A percentile compares a stretch with the other conserved stretches of the same genome.
phyloP scores from a whole-genome alignment of 2,329 filamentous ascomycete genomes.

The Pseudonectria foliicola region DNA sequence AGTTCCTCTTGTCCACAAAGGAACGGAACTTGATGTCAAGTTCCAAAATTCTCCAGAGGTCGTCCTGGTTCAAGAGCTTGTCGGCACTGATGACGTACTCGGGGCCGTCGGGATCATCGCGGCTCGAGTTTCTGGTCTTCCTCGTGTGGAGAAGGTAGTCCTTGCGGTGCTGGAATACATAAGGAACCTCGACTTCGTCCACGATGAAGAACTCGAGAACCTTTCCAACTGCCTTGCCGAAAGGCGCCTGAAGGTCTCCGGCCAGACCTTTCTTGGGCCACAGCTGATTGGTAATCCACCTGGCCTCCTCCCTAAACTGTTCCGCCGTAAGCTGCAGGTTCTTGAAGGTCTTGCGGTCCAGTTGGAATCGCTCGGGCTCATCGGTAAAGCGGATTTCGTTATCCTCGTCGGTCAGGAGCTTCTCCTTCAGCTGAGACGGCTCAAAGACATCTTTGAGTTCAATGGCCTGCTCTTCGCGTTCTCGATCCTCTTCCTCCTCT shows the following conservation, averaged over 20 bases:
- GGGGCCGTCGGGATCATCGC: constrained; percentile 61
- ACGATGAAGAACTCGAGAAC: constrained; percentile 93
- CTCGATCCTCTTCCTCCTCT: constrained; percentile 73
- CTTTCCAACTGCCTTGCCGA: constrained; percentile 81
- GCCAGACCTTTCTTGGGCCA: constrained; percentile 78
- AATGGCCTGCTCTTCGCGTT: constrained; percentile 73
- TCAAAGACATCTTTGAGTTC: constrained; percentile 98
- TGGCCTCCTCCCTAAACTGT: constrained; percentile 81
- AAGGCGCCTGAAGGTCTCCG: constrained; percentile 68
- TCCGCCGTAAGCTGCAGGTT: constrained; percentile 73
- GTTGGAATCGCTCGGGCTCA: constrained; percentile 88
- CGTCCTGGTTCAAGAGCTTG: constrained; percentile 84
- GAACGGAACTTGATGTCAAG: constrained; percentile 93
- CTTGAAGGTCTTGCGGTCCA: constrained; percentile 84
- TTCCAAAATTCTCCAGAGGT: constrained; percentile 92
- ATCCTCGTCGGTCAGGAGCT: constrained; percentile 91
- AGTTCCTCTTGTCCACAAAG: constrained; percentile 83
- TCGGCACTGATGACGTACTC: constrained; percentile 72
- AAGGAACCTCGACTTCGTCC: constrained; percentile 91
- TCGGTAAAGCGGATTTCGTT: constrained; percentile 84
- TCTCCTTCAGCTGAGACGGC: constrained; percentile 87
- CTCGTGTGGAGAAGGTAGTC: constrained; percentile 92
- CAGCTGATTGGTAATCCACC: constrained; percentile 86
- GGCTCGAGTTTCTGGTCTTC: constrained; percentile 55
- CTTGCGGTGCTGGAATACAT: constrained; percentile 96